phyloP scores from a whole-genome alignment of 768 basidiomycete genomes.

The Tremella mesenterica region DNA sequence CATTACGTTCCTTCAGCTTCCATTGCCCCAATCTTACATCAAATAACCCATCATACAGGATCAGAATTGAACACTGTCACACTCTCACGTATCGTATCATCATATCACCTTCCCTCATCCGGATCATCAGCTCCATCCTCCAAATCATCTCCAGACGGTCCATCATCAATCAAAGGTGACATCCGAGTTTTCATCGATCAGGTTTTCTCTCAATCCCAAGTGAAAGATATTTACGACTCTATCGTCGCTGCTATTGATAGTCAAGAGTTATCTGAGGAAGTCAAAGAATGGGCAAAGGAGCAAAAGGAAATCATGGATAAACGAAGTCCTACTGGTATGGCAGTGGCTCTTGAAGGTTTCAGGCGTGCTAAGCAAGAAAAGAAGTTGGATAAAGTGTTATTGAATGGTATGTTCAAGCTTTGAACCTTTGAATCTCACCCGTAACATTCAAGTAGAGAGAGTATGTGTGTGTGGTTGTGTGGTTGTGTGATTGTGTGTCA shows the following conservation, averaged over 20 bases:
- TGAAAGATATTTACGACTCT: constrained; percentile 60
- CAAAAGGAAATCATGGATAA: constrained; percentile 58
- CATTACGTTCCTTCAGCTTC: constrained; percentile 77
- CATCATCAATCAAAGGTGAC: constrained; percentile 49
- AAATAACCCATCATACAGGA: constrained; percentile 51
- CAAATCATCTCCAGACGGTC: constrained; percentile 26
- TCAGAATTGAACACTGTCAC: background rate
- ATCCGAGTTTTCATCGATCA: constrained; percentile 69
- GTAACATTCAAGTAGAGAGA: no score
- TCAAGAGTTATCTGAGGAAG: constrained; percentile 42
- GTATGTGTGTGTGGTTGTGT: background rate
- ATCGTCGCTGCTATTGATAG: constrained; percentile 46
- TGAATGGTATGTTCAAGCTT: constrained; percentile 52
- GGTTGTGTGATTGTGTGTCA: background rate
- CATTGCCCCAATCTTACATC: constrained; percentile 61
- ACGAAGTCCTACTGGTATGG: constrained; percentile 85
- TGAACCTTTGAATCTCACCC: no score
- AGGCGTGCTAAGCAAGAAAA: constrained; percentile 56
- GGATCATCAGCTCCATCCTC: constrained; percentile 44
- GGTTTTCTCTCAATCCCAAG: constrained; percentile 62
- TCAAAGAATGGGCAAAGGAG: constrained; percentile 64
- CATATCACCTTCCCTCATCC: constrained; percentile 48
- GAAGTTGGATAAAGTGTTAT: constrained; percentile 58
- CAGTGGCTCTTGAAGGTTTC: constrained; percentile 74
- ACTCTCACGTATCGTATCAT: constrained; percentile 57